Percentiles rank a stretch among this genome's conserved stretches.
Conservation (phyloP, 2,329 filamentous ascomycete species). For the Epichloe typhina region DNA sequence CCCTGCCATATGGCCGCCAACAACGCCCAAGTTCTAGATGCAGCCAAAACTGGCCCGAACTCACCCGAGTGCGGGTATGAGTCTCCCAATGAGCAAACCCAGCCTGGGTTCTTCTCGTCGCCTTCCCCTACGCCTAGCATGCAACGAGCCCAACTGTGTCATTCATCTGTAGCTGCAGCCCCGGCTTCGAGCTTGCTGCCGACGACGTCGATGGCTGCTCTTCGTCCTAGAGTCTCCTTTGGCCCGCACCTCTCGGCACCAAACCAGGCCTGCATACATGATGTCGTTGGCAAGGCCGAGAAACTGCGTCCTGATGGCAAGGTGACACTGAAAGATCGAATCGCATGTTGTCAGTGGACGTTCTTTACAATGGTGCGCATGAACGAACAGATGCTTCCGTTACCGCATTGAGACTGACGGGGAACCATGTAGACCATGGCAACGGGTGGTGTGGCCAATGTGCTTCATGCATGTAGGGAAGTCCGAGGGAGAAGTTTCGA, state of each 20-base stretch:
- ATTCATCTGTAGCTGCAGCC: background rate
- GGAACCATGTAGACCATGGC: slow-evolving; percentile 26
- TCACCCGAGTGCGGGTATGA: slow-evolving; percentile 19
- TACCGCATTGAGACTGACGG: background rate
- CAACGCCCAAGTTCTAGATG: slow-evolving; percentile 16
- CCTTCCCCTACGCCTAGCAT: slow-evolving; percentile 6
- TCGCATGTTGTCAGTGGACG: slow-evolving; percentile 52
- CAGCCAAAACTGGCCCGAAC: slow-evolving; percentile 5
- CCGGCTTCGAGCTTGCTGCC: background rate
- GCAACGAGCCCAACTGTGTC: background rate
- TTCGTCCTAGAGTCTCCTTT: slow-evolving; percentile 1
- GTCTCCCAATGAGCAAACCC: slow-evolving; percentile 23
- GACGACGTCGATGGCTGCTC: background rate
- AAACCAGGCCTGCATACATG: slow-evolving; percentile 16
- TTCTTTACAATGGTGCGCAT: slow-evolving; percentile 49
- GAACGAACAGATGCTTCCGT: background rate
- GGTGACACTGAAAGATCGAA: slow-evolving; percentile 34
- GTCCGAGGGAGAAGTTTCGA: background rate
- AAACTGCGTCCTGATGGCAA: slow-evolving; percentile 14
- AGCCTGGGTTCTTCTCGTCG: slow-evolving; percentile 15
- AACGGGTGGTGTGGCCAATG: slow-evolving; percentile 42
- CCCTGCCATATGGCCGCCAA: slow-evolving; percentile 23
- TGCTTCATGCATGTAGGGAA: slow-evolving; percentile 25
- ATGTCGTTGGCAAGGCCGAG: slow-evolving; percentile 20
- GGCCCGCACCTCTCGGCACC: background rate